Evolutionary conservation across 208 protist genomes (phyloP).

Genomic region (Trypanosoma theileri): DNA sequence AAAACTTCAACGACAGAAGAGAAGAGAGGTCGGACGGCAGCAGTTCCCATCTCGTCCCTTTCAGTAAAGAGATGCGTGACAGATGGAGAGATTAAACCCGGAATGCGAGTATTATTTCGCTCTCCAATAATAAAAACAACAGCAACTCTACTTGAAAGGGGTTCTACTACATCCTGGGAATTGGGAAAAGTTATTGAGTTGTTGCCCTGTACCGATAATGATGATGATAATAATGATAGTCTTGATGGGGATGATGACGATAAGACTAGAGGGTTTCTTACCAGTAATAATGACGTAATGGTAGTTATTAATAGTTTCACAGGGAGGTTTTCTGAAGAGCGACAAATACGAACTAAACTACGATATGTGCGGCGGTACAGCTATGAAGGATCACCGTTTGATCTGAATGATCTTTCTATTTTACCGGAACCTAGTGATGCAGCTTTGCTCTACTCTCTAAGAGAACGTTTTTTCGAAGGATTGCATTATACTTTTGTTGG

Average conservation of each 20-base stretch:
- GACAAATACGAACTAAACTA: not conserved
- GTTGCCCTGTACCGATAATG: not conserved
- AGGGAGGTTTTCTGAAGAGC: not conserved
- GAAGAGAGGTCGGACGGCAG: too few relatives aligned
- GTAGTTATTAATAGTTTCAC: not conserved
- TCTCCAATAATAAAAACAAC: not conserved
- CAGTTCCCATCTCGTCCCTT: too few relatives aligned
- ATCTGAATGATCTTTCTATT: constrained; percentile 18
- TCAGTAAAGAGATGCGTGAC: too few relatives aligned
- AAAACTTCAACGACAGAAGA: too few relatives aligned
- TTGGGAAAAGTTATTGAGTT: constrained; percentile 19
- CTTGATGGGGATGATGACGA: not conserved
- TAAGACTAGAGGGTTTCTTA: not conserved
- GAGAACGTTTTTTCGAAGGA: constrained; percentile 20
- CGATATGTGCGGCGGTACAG: constrained; percentile 11
- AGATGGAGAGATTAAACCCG: not conserved
- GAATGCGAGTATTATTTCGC: constrained; percentile 11
- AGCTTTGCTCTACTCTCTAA: constrained; percentile 24
- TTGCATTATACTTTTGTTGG: constrained; percentile 26
- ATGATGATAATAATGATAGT: not conserved
- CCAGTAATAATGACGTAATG: constrained; percentile 2
- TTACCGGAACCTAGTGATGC: constrained; percentile 16
- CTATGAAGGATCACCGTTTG: constrained; percentile 21
- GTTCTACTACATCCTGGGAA: not conserved
- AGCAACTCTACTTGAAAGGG: not conserved